phyloP scores from a whole-genome alignment of 108 stramenopile genomes.

The Discostella stelligeroides region DNA sequence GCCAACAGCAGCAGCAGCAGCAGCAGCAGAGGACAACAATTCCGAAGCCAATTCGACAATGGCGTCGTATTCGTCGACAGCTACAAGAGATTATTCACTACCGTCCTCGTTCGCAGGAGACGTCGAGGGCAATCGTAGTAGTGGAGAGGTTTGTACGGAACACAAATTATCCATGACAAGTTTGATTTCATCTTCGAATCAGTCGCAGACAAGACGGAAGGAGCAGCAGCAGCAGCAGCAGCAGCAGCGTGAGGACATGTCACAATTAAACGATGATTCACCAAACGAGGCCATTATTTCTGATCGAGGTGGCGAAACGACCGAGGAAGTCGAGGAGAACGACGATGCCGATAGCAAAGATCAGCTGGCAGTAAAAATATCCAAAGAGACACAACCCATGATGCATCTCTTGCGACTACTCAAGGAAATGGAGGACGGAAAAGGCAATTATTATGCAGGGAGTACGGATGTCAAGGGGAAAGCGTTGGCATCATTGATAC shows the following conservation, averaged over 20 bases:
- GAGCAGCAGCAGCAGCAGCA: not conserved
- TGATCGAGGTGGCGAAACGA: too few species aligned
- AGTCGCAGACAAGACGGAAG: not conserved
- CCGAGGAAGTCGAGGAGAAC: not conserved
- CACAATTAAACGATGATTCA: not conserved
- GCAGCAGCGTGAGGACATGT: not conserved
- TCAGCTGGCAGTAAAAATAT: constrained; percentile 16
- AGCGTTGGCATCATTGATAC: constrained; percentile 22
- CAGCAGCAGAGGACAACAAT: too few species aligned
- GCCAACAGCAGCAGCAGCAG: too few species aligned
- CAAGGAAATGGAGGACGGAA: constrained; percentile 18
- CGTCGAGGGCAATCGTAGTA: not conserved
- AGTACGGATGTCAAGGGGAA: constrained; percentile 9
- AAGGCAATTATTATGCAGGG: not conserved
- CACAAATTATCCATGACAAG: not conserved
- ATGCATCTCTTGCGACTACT: constrained; percentile 25
- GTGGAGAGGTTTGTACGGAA: not conserved
- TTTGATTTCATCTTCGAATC: not conserved
- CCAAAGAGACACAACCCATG: constrained; percentile 26
- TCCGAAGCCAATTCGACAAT: too few species aligned
- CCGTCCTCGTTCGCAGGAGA: too few species aligned
- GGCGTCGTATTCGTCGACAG: too few species aligned
- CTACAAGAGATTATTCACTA: too few species aligned
- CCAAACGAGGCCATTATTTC: not conserved
- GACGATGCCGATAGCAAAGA: constrained; percentile 8